Base-by-base conservation (phyloP, 495 filamentous ascomycete genomes). In the Annulohypoxylon bovei region DNA sequence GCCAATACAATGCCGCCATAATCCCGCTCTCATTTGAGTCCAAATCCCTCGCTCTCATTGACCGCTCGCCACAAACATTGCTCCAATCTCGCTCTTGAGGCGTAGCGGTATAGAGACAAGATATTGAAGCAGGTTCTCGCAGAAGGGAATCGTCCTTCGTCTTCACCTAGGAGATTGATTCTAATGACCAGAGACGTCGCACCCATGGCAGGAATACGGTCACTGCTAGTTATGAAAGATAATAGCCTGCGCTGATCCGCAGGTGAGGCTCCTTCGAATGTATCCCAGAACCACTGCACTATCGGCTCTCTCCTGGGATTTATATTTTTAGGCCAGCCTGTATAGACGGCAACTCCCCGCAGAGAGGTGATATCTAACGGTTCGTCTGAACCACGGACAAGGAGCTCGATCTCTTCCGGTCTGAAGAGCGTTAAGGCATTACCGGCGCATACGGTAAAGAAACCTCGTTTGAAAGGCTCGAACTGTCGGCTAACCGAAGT, bases 121-220 rank as follows among this genome's bases (percentile, higher is more conserved):
- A 88, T 87, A 80, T 98, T 97, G 79, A 98, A 98, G 70, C 94
- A 98, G 9, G 94, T 98, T 70, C 94, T 88, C 22, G 94, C 94
- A 6, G 90, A 90, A 14, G 94, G 94, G 72, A 92, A 97, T 42
- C 94, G 83, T 22, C 86, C 79, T 65, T 82, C 83, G 69, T 96
- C 91, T 40, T 93, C 88, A 3, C 93, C 93, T 28, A 95, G 81
- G 70, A 92, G 93, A 33, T 84, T 84, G 23, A 97, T 79, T 62
- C 89, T 87, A 39, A 98, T 92, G 7, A 89, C 85, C 56, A 97
- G 81, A 70, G 88, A 93, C 28, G 92, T 92, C 12, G 93, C 91
- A 1, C 94, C 94, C 88, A 93, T 94, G 5, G 94, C 95, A 3
- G 94, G 94, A 57, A 97, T 93, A 14, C 94, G 88, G 72, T 98